Evolutionary conservation across 805 yeast species (phyloP), one percentile per base, ranked within the genome.

Genomic region (Myxozyma neotropica): DNA sequence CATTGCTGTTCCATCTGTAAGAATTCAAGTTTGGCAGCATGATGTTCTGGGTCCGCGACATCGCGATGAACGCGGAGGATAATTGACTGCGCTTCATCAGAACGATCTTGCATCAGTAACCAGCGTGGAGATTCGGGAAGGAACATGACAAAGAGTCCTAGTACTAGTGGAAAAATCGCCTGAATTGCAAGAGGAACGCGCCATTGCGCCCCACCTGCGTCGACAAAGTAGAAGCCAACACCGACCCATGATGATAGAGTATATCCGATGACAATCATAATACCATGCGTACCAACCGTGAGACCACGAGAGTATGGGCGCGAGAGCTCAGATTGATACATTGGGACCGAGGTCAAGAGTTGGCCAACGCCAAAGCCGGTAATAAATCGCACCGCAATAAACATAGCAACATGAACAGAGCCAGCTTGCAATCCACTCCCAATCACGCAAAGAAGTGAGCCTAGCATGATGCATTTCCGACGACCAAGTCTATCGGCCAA

Each of bases 111-210:
- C 50, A 81, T 81, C 19, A 88, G 85, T 63, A 75, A 81, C 74
- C 76, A 89, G 68, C 96, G 79, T 33, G 96, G 94, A 46, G 88
- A 83, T 38, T 58, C 61, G 1, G 61, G 61, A 13, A 58, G 48
- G n/a, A 53, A 47, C 50, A 47, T 38, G 17, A 58, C 36, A 26
- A 38, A 27, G 27, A 44, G 27, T 4, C 42, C 43, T 27, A 49
- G 31, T 6, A 36, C 19, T 5, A 54, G 48, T 5, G 62, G 52
- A 33, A 49, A 48, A 35, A 54, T 33, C 55, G 82, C 75, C 72
- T 86, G 91, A 69, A 85, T 75, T 0, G 86, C 84, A 59, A 86
- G 78, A n/a, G 90, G 90, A 68, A 86, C 78, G 75, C 91, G 82
- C 89, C 89, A 86, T 21, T 84, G 77, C 8, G 62, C 53, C 12